These are phyloP conservation scores for Cardamine resedifolia DNA, from an alignment of 345 rosid genomes.

Conservation along the genomic window DNA sequence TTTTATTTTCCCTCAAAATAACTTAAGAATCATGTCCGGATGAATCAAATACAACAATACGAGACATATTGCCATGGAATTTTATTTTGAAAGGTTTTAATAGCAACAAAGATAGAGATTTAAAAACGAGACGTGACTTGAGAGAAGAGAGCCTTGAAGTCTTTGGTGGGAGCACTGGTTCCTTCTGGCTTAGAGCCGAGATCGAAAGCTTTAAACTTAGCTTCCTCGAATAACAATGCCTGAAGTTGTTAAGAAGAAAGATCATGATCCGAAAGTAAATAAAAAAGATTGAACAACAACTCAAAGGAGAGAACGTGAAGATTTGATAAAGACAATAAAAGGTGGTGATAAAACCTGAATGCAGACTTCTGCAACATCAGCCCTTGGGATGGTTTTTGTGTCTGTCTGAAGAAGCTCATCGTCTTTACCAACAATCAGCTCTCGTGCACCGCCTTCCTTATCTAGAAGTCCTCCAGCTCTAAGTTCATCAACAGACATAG, in stretches of 20 bases:
- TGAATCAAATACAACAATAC: not conserved
- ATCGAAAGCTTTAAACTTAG: constrained; percentile 78
- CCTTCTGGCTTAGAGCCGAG: constrained; percentile 79
- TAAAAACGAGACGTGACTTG: constrained; percentile 57
- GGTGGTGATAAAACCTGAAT: constrained; percentile 53
- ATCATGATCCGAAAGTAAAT: not conserved
- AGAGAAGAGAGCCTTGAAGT: constrained; percentile 73
- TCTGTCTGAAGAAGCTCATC: constrained; percentile 84
- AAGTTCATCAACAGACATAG: constrained; percentile 16
- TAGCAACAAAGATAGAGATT: not conserved
- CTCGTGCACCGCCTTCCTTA: constrained; percentile 68
- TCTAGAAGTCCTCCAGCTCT: constrained; percentile 90
- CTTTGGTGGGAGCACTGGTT: constrained; percentile 61
- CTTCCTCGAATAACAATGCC: constrained; percentile 69
- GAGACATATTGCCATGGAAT: not conserved
- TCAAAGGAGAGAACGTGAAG: not conserved
- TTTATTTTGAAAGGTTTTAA: not conserved
- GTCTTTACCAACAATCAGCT: constrained; percentile 71
- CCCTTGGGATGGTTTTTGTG: constrained; percentile 60
- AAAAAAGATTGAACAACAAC: not conserved
- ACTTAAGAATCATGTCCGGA: not conserved
- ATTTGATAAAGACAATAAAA: not conserved
- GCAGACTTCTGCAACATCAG: constrained; percentile 82
- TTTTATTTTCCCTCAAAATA: not conserved
- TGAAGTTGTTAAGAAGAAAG: constrained; percentile 22